These are phyloP conservation scores for Boletellus sp. DNA, from an alignment of 768 basidiomycete genomes.

Conservation along the genomic window DNA sequence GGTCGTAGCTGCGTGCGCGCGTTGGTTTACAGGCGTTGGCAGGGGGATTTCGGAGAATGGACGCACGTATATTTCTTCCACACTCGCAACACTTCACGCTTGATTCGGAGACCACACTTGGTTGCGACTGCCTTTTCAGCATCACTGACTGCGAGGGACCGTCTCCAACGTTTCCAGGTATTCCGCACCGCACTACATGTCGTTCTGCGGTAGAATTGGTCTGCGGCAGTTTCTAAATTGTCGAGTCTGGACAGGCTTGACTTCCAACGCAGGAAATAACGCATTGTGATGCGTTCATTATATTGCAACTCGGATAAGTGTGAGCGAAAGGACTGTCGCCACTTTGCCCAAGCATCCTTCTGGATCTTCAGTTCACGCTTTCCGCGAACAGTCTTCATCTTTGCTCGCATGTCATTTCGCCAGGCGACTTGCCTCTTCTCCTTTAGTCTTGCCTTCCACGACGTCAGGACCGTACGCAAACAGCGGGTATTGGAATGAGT, in stretches of 20 bases:
- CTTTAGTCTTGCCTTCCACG: conserved; percentile 55
- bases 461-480: conserved; percentile 38
- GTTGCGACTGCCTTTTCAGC: conserved; percentile 44
- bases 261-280: conserved; percentile 55
- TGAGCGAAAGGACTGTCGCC: conserved; percentile 57
- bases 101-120: conserved; percentile 46
- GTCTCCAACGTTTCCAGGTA: conserved; percentile 60
- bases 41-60: conserved; percentile 1
- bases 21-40: conserved; percentile 3
- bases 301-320: conserved; percentile 52
- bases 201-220: conserved; percentile 39
- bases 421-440: conserved; percentile 56
- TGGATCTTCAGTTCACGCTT: conserved; percentile 50
- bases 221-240: conserved; percentile 46
- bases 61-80: conserved; percentile 63
- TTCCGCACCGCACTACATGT: conserved; percentile 37
- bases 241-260: conserved; percentile 38
- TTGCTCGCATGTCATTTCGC: conserved; percentile 67
- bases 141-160: conserved; percentile 39
- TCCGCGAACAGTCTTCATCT: conserved; percentile 60
- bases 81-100: conserved; percentile 42
- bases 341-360: conserved; percentile 60
- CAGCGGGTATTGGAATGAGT: conserved; percentile 42
- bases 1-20: conserved; percentile 38
- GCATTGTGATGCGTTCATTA: conserved; percentile 38